Evolutionary conservation across 768 basidiomycete genomes (phyloP).

Genomic region (Coprinopsis cinerea): DNA sequence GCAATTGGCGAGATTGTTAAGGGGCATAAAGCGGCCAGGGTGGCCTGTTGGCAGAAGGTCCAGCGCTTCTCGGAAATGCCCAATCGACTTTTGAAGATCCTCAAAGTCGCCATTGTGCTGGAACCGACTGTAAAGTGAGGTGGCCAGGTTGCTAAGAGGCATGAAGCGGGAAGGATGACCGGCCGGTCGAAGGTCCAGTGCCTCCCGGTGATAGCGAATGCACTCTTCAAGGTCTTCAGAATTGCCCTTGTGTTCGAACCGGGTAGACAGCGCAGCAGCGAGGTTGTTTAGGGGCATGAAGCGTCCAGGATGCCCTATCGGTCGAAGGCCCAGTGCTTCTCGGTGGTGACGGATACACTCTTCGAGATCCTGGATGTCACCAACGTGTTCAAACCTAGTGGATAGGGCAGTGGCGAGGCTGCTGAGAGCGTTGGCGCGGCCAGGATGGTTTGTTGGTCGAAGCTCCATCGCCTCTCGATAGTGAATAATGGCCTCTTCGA

Average conservation of each 20-base stretch:
- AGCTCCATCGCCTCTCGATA: constrained; percentile 12
- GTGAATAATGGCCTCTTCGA: constrained; percentile 8
- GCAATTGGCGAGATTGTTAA: background rate
- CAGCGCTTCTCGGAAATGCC: background rate
- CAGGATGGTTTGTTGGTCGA: background rate
- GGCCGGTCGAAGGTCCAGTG: background rate
- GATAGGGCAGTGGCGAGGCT: background rate
- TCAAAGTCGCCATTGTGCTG: background rate
- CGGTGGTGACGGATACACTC: background rate
- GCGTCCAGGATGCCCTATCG: background rate
- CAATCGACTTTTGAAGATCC: background rate
- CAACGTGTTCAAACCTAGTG: background rate
- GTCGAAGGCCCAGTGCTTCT: background rate
- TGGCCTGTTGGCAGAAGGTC: background rate
- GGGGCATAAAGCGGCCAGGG: background rate
- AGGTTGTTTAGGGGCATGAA: background rate
- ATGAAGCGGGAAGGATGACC: background rate
- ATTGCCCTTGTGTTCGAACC: background rate
- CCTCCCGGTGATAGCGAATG: background rate
- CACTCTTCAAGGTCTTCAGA: background rate
- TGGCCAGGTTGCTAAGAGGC: background rate
- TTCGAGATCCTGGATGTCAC: background rate
- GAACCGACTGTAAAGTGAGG: background rate
- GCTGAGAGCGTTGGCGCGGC: background rate
- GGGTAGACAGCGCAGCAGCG: background rate